Evolutionary conservation across 2,329 filamentous ascomycete genomes (phyloP), one percentile per base, ranked within the genome.

Genomic region (Sporothrix sp.): DNA sequence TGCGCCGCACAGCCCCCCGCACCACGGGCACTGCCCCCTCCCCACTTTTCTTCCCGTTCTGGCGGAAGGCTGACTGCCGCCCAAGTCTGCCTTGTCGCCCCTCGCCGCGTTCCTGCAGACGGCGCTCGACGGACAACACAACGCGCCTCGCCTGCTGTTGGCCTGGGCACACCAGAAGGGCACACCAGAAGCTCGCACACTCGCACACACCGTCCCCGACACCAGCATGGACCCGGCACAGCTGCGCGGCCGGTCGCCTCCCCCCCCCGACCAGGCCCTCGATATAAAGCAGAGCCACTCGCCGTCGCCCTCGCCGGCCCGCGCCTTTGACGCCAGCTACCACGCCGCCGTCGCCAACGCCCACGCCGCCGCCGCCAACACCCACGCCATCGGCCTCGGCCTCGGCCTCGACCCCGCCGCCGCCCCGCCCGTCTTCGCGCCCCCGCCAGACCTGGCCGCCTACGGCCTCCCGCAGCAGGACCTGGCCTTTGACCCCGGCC

Each of bases 231-330:
- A 79, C 68, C 70, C 73, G 65, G 72, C 75, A 56, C 62, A 66
- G 61, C 60, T 62, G 57, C 71, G 76, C 64, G 78, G 78, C 63
- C 79, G 79, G 62, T 83, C 81, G 59, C 77, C 75, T 58, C 82
- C 81, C 61, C 71, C 72, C 62, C 73, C 76, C 61, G 74, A 74
- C 59, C 68, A 67, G 63, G 65, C 71, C 70, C 74, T 52, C n/a
- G 16, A 80, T 81, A 83, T 85, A 82, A 84, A 76, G 65, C 79
- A 80, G 65, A 76, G 71, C 58, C 80, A 79, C 66, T 83, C 81
- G 60, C 78, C 80, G 60, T 79, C 81, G 60, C 77, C 50, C 10
- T 58, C 57, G 63, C 76, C 76, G 64, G 74, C 65, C 61, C 65
- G 67, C 66, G 71, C 71, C 59, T 77, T 75, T 61, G 71, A 74